Evolutionary conservation across 1,284 basidiomycete genomes (phyloP).

Genomic region (Baeospora myosura): DNA sequence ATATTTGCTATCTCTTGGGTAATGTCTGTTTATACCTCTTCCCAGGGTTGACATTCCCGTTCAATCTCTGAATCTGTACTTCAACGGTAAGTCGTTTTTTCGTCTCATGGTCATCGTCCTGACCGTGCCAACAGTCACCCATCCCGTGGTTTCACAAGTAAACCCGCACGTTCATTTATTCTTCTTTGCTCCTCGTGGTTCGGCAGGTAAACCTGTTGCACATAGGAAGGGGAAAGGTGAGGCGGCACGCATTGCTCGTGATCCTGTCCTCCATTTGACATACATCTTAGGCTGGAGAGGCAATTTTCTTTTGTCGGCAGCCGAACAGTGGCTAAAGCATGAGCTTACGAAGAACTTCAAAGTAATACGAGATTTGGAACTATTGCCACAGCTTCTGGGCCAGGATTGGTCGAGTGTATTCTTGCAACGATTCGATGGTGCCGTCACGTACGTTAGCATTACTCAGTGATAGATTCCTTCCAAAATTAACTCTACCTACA

Average conservation of each 20-base stretch:
- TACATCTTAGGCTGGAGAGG: slow-evolving; percentile 76
- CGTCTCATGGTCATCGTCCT: slow-evolving; percentile 5
- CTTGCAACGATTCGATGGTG: slow-evolving; percentile 80
- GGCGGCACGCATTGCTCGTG: neutral
- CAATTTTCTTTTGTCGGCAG: slow-evolving; percentile 88
- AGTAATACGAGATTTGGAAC: slow-evolving; percentile 87
- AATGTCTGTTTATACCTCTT: neutral
- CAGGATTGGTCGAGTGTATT: slow-evolving; percentile 96
- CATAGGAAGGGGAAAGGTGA: slow-evolving; percentile 86
- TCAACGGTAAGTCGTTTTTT: slow-evolving; percentile 56
- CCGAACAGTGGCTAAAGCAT: slow-evolving; percentile 89
- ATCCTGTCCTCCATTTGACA: slow-evolving; percentile 3
- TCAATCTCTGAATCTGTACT: slow-evolving; percentile 87
- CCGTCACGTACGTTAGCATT: slow-evolving; percentile 64
- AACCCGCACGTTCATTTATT: slow-evolving; percentile 99
- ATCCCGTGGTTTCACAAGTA: slow-evolving; percentile 92
- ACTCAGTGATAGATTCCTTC: too few species aligned
- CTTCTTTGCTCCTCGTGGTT: slow-evolving; percentile 91
- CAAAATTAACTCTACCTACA: too few species aligned
- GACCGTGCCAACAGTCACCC: slow-evolving; percentile 65
- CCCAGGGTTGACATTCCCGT: slow-evolving; percentile 88
- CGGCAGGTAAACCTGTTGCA: slow-evolving; percentile 89
- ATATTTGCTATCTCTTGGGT: neutral
- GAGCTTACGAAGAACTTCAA: slow-evolving; percentile 95
- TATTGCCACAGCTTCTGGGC: slow-evolving; percentile 81